Base-by-base conservation (phyloP, 2,329 filamentous ascomycete genomes). In the Purpureocillium takamizusanense region DNA sequence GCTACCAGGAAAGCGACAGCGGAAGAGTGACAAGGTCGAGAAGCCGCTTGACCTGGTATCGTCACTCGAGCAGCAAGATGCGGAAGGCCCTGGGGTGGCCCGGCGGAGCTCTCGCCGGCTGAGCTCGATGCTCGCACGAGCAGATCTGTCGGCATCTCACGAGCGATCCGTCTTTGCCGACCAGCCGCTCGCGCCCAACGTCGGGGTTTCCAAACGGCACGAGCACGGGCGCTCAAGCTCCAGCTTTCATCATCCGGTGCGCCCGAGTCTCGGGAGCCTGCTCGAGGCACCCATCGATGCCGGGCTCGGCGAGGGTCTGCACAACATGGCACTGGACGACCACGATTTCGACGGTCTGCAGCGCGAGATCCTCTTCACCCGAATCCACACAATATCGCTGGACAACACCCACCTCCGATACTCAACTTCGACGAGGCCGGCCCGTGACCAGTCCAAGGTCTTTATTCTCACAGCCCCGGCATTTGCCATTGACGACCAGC, bases 101-200 rank as follows among this genome's bases (percentile, higher is more conserved):
- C 65, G 77, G 37, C 68, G 77, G 42, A 77, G 76, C 44, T 82
- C 78, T 14, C 78, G 92, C 32, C 78, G 92, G 36, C 83, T 97
- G 18, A 98, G 92, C 64, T 97, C 90, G 13, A 75, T 95, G 62
- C 70, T 95, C 38, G 89, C 89, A 13, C 75, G 90, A 51, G 84
- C 86, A 25, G 90, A 95, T 55, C 67, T 95, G 15, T 90, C 86
- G 1, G 82, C 86, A 9, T 92, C 83, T 13, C 85, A 90, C 47
- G 88, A 94, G 49, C 75, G 85, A 51, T 72, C 81, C 1, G 74
- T 81, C n/a, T 94, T 94, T 54, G 74, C 80, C 21, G 88, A 95
- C 35, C 75, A 72, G 56, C 61, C 56, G 46, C 69, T 57, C 3
- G 53, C 62, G 8, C 51, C 63, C 8, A 59, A 56, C 10, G 59